Evolutionary conservation across 169 alveolate species (phyloP).

Genomic region (Eimeria necatrix): DNA sequence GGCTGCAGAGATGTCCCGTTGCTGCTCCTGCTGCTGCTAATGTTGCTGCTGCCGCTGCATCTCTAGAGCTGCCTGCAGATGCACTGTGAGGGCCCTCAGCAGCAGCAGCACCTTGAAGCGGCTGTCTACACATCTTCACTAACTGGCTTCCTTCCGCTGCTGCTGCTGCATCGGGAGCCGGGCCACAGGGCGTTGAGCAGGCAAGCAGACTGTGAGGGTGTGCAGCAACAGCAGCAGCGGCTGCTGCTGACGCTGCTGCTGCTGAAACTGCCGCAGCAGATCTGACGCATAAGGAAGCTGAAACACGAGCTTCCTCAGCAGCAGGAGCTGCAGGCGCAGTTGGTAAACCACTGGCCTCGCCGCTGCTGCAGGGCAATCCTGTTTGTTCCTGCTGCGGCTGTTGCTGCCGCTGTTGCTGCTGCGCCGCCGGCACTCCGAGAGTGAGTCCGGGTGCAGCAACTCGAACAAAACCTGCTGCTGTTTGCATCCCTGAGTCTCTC

Average conservation of each 20-base stretch:
- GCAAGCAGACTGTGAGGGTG: conserved; percentile 37
- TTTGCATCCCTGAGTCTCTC: conserved; percentile 29
- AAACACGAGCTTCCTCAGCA: background rate
- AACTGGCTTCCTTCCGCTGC: background rate
- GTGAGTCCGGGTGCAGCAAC: background rate
- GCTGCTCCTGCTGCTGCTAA: conserved; percentile 41
- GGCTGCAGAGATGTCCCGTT: background rate
- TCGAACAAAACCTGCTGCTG: conserved; percentile 6
- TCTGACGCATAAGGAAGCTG: conserved; percentile 8
- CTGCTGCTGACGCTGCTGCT: conserved; percentile 36
- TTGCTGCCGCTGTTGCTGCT: background rate
- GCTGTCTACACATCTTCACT: background rate
- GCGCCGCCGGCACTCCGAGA: background rate
- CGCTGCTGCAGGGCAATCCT: background rate
- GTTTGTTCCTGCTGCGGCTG: conserved; percentile 30
- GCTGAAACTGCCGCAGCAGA: conserved; percentile 59
- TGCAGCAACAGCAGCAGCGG: conserved; percentile 45
- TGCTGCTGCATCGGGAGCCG: background rate
- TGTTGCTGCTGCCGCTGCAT: conserved; percentile 31
- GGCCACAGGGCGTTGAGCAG: conserved; percentile 44
- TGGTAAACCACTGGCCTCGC: conserved; percentile 11
- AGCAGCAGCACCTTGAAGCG: conserved; percentile 23
- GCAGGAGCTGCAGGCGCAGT: conserved; percentile 15
- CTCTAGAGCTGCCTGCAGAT: background rate
- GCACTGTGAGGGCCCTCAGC: background rate